phyloP scores from a whole-genome alignment of 1,284 basidiomycete genomes.

The Naganishia albida region DNA sequence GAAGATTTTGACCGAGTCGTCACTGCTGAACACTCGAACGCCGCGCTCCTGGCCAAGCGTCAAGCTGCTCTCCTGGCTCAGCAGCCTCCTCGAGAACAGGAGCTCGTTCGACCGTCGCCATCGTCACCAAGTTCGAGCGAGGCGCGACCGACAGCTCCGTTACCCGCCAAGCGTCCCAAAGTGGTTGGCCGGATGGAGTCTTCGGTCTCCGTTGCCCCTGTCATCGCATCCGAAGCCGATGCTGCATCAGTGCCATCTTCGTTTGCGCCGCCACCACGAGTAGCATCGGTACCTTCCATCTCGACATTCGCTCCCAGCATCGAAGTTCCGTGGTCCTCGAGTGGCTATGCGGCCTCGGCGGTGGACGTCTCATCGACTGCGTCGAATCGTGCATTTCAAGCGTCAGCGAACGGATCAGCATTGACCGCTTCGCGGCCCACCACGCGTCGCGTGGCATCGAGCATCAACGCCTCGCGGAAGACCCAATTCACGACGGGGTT shows the following conservation, averaged over 20 bases:
- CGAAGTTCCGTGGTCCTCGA: constrained; percentile 11
- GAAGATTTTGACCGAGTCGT: constrained; percentile 66
- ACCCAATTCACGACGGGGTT: constrained; percentile 18
- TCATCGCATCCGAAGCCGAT: neutral
- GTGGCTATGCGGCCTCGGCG: neutral
- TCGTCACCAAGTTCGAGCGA: neutral
- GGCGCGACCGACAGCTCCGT: constrained; percentile 4
- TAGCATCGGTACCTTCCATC: constrained; percentile 18
- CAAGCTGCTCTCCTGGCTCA: constrained; percentile 23
- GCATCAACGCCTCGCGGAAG: constrained; percentile 5
- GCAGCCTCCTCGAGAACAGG: constrained; percentile 2
- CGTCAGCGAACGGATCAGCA: constrained; percentile 6
- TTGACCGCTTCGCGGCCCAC: constrained; percentile 13
- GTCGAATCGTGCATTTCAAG: constrained; percentile 11
- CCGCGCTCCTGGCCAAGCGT: constrained; percentile 19
- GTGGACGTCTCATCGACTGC: neutral
- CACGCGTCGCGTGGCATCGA: constrained; percentile 11
- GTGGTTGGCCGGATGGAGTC: constrained; percentile 26
- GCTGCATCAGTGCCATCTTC: neutral
- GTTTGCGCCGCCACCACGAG: constrained; percentile 8
- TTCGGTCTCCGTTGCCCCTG: constrained; percentile 11
- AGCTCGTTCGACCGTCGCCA: constrained; percentile 6
- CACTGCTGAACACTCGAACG: constrained; percentile 60
- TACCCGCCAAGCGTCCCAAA: constrained; percentile 27
- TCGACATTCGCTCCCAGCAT: constrained; percentile 27